Evolutionary conservation across 164 flowering plant genomes (phyloP).

Genomic region (Tetracentron sinense): DNA sequence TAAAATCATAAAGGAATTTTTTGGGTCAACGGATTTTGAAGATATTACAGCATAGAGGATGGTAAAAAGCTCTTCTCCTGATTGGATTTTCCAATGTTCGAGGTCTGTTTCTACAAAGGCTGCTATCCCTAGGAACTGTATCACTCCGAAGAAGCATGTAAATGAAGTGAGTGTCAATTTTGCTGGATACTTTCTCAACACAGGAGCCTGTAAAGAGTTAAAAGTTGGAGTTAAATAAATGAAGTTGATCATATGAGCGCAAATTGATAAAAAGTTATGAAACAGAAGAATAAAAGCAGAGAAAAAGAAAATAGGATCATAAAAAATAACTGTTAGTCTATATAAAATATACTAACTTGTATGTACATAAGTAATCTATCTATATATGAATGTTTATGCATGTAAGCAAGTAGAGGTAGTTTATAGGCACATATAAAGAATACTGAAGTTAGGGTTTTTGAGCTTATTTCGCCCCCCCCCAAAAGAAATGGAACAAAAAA

Average conservation of each 20-base stretch:
- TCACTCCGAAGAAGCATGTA: constrained; percentile 73
- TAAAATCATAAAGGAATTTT: not conserved
- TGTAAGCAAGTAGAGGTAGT: no score
- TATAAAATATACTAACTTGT: no score
- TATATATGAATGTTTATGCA: no score
- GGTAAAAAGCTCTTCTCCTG: constrained; percentile 57
- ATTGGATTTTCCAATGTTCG: constrained; percentile 55
- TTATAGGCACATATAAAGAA: no score
- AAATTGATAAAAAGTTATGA: no score
- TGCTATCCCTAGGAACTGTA: constrained; percentile 62
- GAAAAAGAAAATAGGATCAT: no score
- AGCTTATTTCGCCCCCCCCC: no score
- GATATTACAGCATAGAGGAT: constrained; percentile 66
- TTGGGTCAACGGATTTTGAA: not conserved
- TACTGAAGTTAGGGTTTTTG: no score
- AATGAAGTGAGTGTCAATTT: constrained; percentile 71
- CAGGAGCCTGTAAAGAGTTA: constrained; percentile 55
- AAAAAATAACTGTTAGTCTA: no score
- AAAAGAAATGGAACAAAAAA: no score
- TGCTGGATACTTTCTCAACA: constrained; percentile 74
- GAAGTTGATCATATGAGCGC: not conserved
- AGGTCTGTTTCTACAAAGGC: constrained; percentile 50
- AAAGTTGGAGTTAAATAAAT: not conserved
- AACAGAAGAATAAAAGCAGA: no score
- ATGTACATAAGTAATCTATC: no score